phyloP scores from a whole-genome alignment of 208 protist genomes.

The Balamuthia mandrillaris region DNA sequence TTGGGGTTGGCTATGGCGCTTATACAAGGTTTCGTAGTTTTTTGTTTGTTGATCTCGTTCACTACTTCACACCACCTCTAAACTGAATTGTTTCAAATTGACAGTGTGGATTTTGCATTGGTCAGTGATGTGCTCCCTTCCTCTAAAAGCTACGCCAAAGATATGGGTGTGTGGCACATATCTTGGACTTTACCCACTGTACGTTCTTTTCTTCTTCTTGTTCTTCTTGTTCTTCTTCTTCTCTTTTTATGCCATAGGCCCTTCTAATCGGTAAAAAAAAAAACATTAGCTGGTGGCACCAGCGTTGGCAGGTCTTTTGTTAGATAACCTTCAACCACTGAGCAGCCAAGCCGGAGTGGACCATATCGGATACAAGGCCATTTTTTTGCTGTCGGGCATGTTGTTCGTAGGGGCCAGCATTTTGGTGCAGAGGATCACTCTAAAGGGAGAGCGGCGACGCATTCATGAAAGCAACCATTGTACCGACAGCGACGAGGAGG shows the following conservation, averaged over 20 bases:
- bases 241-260: too few relatives aligned
- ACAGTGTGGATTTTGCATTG: neutral
- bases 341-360: neutral
- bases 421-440: neutral
- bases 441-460: too few relatives aligned
- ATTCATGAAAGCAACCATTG: too few relatives aligned
- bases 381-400: neutral
- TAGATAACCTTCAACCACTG: neutral
- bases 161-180: neutral
- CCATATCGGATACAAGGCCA: neutral
- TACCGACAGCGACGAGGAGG: too few relatives aligned
- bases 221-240: too few relatives aligned
- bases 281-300: neutral
- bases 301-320: neutral
- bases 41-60: neutral
- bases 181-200: neutral
- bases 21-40: neutral
- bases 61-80: neutral
- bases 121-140: neutral
- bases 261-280: too few relatives aligned
- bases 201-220: neutral
- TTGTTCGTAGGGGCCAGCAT: neutral
- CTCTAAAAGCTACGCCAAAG: neutral
- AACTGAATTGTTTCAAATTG: neutral
- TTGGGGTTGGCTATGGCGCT: neutral